Evolutionary conservation across 257 asterid genomes (phyloP).

Genomic region (Buddleja alternifolia): DNA sequence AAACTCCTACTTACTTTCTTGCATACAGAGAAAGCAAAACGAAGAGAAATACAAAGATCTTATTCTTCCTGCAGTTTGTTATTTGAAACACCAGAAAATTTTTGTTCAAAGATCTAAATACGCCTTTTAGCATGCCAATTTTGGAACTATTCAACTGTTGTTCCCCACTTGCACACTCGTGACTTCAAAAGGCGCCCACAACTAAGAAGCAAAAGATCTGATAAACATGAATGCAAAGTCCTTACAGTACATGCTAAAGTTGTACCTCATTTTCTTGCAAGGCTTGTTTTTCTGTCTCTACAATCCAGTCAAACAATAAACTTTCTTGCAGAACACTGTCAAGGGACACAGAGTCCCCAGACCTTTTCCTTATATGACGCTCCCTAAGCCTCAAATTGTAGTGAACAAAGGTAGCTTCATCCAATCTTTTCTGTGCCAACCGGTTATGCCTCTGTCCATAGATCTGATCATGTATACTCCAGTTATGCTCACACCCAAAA

Average conservation of each 20-base stretch:
- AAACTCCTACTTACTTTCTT: not conserved
- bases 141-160: not conserved
- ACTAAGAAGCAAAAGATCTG: constrained; percentile 10
- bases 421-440: constrained; percentile 71
- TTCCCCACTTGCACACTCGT: constrained; percentile 6
- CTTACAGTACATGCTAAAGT: constrained; percentile 11
- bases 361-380: constrained; percentile 77
- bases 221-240: not conserved
- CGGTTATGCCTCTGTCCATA: constrained; percentile 63
- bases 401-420: constrained; percentile 70
- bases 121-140: too few species aligned
- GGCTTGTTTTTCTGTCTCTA: constrained; percentile 67
- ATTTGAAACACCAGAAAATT: not conserved
- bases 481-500: constrained; percentile 82
- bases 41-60: not conserved
- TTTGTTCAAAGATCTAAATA: too few species aligned
- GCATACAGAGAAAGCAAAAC: not conserved
- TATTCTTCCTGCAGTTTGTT: not conserved
- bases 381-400: constrained; percentile 90
- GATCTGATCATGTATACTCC: constrained; percentile 83
- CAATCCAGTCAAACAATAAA: constrained; percentile 75
- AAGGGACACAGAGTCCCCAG: constrained; percentile 46
- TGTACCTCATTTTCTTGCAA: constrained; percentile 80
- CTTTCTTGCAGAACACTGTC: constrained; percentile 76
- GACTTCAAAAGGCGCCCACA: not conserved